A percentile compares a stretch with the other conserved stretches of the same genome.
These are phyloP conservation scores for Escovopsis sp. DNA, from an alignment of 2,329 filamentous ascomycete genomes.

Conservation along the genomic window DNA sequence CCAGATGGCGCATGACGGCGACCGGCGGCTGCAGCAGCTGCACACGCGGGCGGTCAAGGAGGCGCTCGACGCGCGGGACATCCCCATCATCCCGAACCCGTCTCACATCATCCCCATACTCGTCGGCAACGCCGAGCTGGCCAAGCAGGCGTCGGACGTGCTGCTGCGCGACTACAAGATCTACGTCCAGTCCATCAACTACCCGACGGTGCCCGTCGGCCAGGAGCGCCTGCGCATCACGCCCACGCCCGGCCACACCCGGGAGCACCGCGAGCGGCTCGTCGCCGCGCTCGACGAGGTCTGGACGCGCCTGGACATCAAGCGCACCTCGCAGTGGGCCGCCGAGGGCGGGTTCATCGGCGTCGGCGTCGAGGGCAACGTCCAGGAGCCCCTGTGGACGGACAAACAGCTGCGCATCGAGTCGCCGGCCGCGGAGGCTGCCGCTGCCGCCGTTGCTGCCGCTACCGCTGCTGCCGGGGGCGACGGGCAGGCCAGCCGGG, in stretches of 20 bases:
- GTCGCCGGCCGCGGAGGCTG: slow-evolving; percentile 48
- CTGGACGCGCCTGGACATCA: slow-evolving; percentile 78
- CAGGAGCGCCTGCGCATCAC: slow-evolving; percentile 94
- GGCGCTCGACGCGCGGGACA: slow-evolving; percentile 60
- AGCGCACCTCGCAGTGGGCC: slow-evolving; percentile 86
- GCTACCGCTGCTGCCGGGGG: too few species aligned
- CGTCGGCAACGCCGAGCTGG: slow-evolving; percentile 84
- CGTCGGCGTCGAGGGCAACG: slow-evolving; percentile 58
- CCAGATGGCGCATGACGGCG: slow-evolving; percentile 70
- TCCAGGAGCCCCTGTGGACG: slow-evolving; percentile 71
- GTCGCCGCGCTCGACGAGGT: slow-evolving; percentile 73
- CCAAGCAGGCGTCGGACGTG: slow-evolving; percentile 84
- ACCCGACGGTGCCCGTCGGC: slow-evolving; percentile 94
- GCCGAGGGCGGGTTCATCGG: slow-evolving; percentile 86
- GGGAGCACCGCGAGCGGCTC: slow-evolving; percentile 73
- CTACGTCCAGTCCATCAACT: slow-evolving; percentile 98
- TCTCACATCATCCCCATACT: slow-evolving; percentile 91
- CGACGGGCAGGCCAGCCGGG: slow-evolving; percentile 12
- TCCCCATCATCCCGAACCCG: slow-evolving; percentile 94
- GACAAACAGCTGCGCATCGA: slow-evolving; percentile 72
- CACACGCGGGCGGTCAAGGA: slow-evolving; percentile 93
- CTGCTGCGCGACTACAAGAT: slow-evolving; percentile 81
- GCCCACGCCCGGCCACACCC: slow-evolving; percentile 81
- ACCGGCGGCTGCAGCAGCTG: slow-evolving; percentile 84
- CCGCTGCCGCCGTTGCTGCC: slow-evolving; percentile 21